phyloP scores from a whole-genome alignment of 2,329 filamentous ascomycete species.

The Colletotrichum tropicale region DNA sequence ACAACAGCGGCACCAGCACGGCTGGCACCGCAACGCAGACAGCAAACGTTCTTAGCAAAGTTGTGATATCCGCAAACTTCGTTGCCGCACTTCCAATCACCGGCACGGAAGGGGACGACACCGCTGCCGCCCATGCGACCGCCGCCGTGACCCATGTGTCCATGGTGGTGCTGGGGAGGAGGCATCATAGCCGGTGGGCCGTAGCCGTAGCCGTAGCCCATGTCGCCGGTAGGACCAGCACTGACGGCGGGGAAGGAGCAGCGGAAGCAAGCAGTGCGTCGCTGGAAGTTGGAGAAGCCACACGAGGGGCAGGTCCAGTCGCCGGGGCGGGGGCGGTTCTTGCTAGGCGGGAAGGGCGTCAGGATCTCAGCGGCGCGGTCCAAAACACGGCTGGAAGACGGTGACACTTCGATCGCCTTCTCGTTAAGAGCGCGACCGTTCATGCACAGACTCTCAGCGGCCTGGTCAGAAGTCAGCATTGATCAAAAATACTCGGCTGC shows the following conservation, averaged over 20 bases:
- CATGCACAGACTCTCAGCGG: slow-evolving; percentile 98
- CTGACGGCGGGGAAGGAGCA: slow-evolving; percentile 98
- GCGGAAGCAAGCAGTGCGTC: slow-evolving; percentile 96
- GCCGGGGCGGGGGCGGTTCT: slow-evolving; percentile 95
- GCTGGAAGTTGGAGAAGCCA: slow-evolving; percentile 99
- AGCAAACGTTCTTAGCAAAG: slow-evolving; percentile 99
- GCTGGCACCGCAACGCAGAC: slow-evolving; percentile 92
- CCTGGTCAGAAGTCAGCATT: slow-evolving; percentile 54
- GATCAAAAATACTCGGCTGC: neutral
- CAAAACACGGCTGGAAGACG: slow-evolving; percentile 94
- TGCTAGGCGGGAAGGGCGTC: slow-evolving; percentile 96
- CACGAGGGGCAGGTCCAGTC: slow-evolving; percentile 99
- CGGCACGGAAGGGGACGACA: slow-evolving; percentile 94
- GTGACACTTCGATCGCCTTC: slow-evolving; percentile 98
- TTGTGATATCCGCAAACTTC: slow-evolving; percentile 99
- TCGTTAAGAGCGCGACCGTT: slow-evolving; percentile 97
- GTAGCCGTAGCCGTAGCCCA: slow-evolving; percentile 63
- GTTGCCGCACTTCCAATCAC: slow-evolving; percentile 98
- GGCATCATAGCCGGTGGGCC: slow-evolving; percentile 83
- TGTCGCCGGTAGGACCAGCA: slow-evolving; percentile 72
- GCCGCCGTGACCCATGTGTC: slow-evolving; percentile 59
- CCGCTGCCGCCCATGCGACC: slow-evolving; percentile 82
- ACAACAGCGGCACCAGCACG: slow-evolving; percentile 93
- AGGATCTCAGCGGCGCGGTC: slow-evolving; percentile 95
- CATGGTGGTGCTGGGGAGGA: slow-evolving; percentile 70